These are phyloP conservation scores for Lachnellula cervina DNA, from an alignment of 2,329 filamentous ascomycete species.

Conservation along the genomic window DNA sequence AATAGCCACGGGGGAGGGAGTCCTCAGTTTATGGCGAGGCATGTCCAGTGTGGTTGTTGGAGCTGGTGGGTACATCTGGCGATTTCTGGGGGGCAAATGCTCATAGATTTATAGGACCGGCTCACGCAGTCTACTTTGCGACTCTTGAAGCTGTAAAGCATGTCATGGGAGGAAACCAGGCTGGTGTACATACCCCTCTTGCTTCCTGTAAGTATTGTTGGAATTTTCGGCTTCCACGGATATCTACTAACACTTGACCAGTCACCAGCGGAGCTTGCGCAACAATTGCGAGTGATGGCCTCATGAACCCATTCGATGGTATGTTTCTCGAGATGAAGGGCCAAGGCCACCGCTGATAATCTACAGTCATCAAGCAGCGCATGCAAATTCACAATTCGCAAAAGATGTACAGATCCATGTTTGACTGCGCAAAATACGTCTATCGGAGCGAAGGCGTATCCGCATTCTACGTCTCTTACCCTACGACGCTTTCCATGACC, in stretches of 20 bases:
- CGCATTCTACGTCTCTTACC: conserved; percentile 98
- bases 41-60: conserved; percentile 95
- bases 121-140: conserved; percentile 96
- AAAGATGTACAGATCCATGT: conserved; percentile 76
- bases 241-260: conserved; percentile 41
- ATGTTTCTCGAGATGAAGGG: conserved; percentile 20
- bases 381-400: conserved; percentile 98
- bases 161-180: conserved; percentile 85
- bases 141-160: conserved; percentile 98
- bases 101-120: conserved; percentile 62
- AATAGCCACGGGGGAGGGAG: conserved; percentile 84
- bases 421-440: conserved; percentile 81
- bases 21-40: conserved; percentile 90
- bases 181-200: conserved; percentile 82
- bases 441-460: conserved; percentile 82
- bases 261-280: conserved; percentile 90
- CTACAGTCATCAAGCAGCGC: conserved; percentile 91
- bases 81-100: conserved; percentile 6
- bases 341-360: conserved; percentile 14
- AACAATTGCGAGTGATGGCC: conserved; percentile 93
- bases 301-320: conserved; percentile 99
- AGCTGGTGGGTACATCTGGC: conserved; percentile 60
- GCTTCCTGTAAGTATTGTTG: conserved; percentile 67
- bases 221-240: not conserved
- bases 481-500: conserved; percentile 96